phyloP scores from a whole-genome alignment of 2,329 filamentous ascomycete genomes.

The Ophiocordyceps unilateralis region DNA sequence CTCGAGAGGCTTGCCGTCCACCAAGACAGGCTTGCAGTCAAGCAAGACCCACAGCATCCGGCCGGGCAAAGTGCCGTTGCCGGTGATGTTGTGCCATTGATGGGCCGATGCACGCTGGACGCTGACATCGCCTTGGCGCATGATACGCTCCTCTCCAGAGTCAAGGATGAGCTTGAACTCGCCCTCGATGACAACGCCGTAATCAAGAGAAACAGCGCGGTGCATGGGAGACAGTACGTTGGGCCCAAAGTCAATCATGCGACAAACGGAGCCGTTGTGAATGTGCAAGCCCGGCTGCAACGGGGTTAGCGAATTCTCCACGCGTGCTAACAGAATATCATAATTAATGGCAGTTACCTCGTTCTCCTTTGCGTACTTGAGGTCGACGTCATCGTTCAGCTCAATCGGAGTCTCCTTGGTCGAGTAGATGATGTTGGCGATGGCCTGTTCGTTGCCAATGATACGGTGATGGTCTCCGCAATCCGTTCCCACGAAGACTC shows the following conservation, averaged over 20 bases:
- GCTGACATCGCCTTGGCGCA: constrained; percentile 34
- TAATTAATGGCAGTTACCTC: background rate
- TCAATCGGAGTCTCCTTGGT: constrained; percentile 10
- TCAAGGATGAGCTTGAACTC: constrained; percentile 34
- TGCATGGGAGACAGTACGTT: constrained; percentile 13
- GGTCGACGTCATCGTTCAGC: constrained; percentile 7
- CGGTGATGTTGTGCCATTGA: constrained; percentile 29
- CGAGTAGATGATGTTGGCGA: constrained; percentile 12
- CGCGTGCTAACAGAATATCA: no score
- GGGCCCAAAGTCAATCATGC: constrained; percentile 31
- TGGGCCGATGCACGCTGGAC: constrained; percentile 40
- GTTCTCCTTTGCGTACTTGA: constrained; percentile 5
- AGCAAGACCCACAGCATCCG: constrained; percentile 24
- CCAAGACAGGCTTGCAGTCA: constrained; percentile 4
- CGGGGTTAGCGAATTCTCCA: no score
- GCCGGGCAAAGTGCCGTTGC: constrained; percentile 21
- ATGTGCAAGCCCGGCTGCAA: constrained; percentile 8
- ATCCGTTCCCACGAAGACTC: constrained; percentile 10
- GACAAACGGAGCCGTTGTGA: constrained; percentile 22
- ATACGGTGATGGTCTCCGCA: constrained; percentile 10
- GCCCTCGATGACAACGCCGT: constrained; percentile 36
- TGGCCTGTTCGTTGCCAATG: constrained; percentile 8
- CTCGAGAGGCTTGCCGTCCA: constrained; percentile 1
- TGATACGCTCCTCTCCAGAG: constrained; percentile 24
- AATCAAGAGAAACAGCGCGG: constrained; percentile 36